Evolutionary conservation across 1,284 basidiomycete species (phyloP).

Genomic region (Boletus hoseneyae): DNA sequence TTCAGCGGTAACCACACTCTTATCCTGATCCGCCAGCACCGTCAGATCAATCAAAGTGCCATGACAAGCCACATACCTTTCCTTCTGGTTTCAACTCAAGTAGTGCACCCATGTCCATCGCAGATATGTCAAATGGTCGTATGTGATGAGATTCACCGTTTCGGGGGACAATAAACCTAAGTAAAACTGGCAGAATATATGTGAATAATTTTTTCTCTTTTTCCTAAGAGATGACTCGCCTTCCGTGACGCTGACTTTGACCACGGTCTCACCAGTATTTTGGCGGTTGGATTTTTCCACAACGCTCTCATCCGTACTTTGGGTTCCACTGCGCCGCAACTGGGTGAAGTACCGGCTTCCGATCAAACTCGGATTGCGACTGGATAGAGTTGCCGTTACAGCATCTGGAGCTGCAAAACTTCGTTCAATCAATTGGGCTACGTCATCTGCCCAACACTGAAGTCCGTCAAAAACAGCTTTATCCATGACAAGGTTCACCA

Average conservation of each 20-base stretch:
- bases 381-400: conserved; percentile 37
- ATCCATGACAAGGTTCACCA: conserved; percentile 57
- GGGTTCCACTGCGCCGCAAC: conserved; percentile 47
- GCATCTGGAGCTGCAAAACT: conserved; percentile 28
- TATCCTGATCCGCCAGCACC: conserved; percentile 47
- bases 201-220: not conserved
- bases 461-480: conserved; percentile 70
- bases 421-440: conserved; percentile 62
- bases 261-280: conserved; percentile 41
- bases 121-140: conserved; percentile 55
- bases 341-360: conserved; percentile 80
- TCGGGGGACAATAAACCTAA: conserved; percentile 45
- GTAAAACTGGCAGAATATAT: conserved; percentile 33
- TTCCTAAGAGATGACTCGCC: conserved; percentile 35
- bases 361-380: conserved; percentile 68
- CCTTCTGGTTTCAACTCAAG: conserved; percentile 68
- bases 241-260: conserved; percentile 58
- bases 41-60: conserved; percentile 9
- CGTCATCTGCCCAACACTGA: conserved; percentile 85
- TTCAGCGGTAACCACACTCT: conserved; percentile 62
- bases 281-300: conserved; percentile 27
- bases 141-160: conserved; percentile 19
- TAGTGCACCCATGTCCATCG: conserved; percentile 61
- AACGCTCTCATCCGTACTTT: conserved; percentile 33
- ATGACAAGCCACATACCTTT: conserved; percentile 45